Evolutionary conservation across 2,329 filamentous ascomycete genomes (phyloP).

Genomic region (Trichoderma oligosporum): DNA sequence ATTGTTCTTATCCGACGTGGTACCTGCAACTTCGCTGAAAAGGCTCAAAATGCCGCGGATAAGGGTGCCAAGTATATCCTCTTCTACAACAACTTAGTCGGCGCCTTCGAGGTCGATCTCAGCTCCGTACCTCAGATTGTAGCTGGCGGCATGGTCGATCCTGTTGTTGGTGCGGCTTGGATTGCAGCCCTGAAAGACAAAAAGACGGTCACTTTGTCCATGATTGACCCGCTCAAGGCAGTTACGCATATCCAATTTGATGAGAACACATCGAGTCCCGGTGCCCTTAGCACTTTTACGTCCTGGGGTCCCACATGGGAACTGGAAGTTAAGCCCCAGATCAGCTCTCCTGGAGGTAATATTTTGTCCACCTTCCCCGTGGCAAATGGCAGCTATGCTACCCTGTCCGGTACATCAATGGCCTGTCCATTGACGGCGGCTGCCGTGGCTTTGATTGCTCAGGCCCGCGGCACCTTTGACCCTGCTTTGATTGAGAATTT

Average conservation of each 20-base stretch:
- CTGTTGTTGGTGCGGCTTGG: slow-evolving; percentile 42
- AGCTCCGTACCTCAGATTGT: slow-evolving; percentile 28
- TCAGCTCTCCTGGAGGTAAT: slow-evolving; percentile 53
- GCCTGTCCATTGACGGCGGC: slow-evolving; percentile 54
- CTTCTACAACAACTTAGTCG: slow-evolving; percentile 54
- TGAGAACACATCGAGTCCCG: slow-evolving; percentile 45
- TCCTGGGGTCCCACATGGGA: slow-evolving; percentile 62
- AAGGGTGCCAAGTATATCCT: slow-evolving; percentile 59
- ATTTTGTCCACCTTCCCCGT: slow-evolving; percentile 56
- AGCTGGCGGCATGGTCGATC: slow-evolving; percentile 41
- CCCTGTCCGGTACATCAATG: slow-evolving; percentile 59
- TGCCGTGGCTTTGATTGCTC: slow-evolving; percentile 51
- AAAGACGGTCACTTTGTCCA: slow-evolving; percentile 41
- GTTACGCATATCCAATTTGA: slow-evolving; percentile 20
- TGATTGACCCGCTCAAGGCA: slow-evolving; percentile 41
- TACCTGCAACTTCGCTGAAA: slow-evolving; percentile 52
- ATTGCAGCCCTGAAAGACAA: slow-evolving; percentile 42
- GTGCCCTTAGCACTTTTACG: slow-evolving; percentile 50
- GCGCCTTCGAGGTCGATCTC: slow-evolving; percentile 35
- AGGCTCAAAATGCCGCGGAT: slow-evolving; percentile 50
- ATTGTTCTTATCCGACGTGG: slow-evolving; percentile 60
- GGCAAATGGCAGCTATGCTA: slow-evolving; percentile 45
- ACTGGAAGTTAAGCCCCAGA: slow-evolving; percentile 52
- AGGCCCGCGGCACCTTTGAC: slow-evolving; percentile 49
- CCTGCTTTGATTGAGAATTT: slow-evolving; percentile 48